Evolutionary conservation across 768 basidiomycete species (phyloP), one percentile per base, ranked within the genome.

Genomic region (Phlebiopsis flavidoalba): DNA sequence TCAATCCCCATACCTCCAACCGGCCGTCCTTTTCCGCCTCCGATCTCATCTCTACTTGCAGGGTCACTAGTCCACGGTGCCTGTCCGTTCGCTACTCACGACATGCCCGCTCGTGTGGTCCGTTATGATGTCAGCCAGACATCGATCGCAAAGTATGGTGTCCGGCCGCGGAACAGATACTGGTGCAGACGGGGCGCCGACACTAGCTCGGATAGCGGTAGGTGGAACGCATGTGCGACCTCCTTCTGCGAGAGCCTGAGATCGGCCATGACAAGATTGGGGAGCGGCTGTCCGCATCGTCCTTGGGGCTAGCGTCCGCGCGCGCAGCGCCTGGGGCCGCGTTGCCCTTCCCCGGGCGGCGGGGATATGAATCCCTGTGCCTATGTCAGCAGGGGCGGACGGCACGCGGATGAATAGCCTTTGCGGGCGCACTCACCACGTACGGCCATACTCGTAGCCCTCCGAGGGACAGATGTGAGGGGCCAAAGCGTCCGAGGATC

Each of bases 1-100:
- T 91, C 68, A 93, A 73, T 0, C 91, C 90, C 89, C 91, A 93
- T 26, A 91, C 83, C 67, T 92, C 88, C 15, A 91, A 71, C 60
- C 76, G 75, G 11, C 78, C 81, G 51, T 75, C 73, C 45, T 70
- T n/a, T 72, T 31, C 76, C 79, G 19, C 72, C 70, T 14, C 78
- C 78, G 47, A 79, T 72, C 62, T 81, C 77, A 54, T 79, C 77
- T 55, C 73, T 69, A 43, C 72, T 69, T 45, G 67, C 67, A 57
- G 70, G 68, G 63, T 77, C 73, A 53, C 66, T 74, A 47, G 67
- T 67, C 70, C 73, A 71, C 21, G 69, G 68, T 43, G 66, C 69
- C 31, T 69, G 53, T 3, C 49, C 56, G 24, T 49, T n/a, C 57
- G 43, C 72, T 53, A 40, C 55, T 49, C 53, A 61, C 48, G 19